Base-by-base conservation (phyloP, 129 eudicot species). In the Pittosporum tobira region DNA sequence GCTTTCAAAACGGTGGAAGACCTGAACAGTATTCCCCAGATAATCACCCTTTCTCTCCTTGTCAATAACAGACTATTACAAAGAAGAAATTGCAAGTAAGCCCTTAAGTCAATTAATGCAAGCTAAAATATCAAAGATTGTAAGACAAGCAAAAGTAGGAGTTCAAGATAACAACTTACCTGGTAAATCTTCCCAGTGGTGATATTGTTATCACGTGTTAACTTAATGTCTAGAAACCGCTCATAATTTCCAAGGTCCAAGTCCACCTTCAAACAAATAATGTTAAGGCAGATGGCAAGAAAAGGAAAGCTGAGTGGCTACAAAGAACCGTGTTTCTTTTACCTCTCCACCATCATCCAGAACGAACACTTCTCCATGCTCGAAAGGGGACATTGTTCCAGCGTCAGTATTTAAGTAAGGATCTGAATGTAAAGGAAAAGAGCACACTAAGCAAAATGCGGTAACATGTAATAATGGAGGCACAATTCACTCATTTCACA, bases 341-440 rank as follows among this genome's bases (percentile, higher is more conserved):
- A 91, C 99, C 94, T 91, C 99, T 37, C 99, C 99, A 8, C 99
- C 99, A 69, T 91, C 99, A 59, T 91, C 99, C 47, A 91, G 71
- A 30, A 91, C 99, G 63, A 46, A 91, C 26, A 91, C 99, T 81
- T 91, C 99, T 16, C 99, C 99, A 62, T 91, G 99, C 71, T 91
- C 99, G 50, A 91, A 86, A 48, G 99, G 99, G 22, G 99, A 91
- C 99, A 91, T 91, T 9, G 99, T 91, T 61, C 99, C 99, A 19
- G 99, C 99, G 79, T 91, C 99, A 37, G 87, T 86, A 68, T 91
- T 91, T 84, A 91, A 74, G 68, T 91, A 91, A 27, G 99, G 99
- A 83, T 91, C 99, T 91, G 87, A 73, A 72, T 64, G 57, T 4
- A 52, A 71, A 47, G 62, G 50, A 53, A 30, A 51, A 19, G 46